These are phyloP conservation scores for Lipomyces yamanashiensis DNA, from an alignment of 805 yeast genomes.

Conservation along the genomic window DNA sequence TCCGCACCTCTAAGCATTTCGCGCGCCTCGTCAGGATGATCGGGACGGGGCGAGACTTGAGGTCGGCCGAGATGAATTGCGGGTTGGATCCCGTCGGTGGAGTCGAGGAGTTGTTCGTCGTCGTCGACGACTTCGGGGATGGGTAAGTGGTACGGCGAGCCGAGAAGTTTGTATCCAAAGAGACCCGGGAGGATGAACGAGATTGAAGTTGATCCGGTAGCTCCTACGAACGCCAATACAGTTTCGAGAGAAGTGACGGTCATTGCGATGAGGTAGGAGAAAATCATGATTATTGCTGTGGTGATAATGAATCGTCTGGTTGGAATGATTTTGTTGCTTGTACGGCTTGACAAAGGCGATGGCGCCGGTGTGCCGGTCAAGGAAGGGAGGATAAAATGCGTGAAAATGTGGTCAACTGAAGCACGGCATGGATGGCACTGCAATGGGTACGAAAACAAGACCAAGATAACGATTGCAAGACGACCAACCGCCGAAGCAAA, in stretches of 20 bases:
- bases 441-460: constrained; percentile 81
- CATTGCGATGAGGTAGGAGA: constrained; percentile 68
- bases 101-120: constrained; percentile 19
- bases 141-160: constrained; percentile 40
- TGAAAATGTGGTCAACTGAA: constrained; percentile 70
- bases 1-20: constrained; percentile 12
- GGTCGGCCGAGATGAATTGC: constrained; percentile 15
- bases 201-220: constrained; percentile 90
- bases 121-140: constrained; percentile 20
- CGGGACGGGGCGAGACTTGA: neutral
- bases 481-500: constrained; percentile 77
- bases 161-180: constrained; percentile 76
- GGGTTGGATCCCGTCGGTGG: constrained; percentile 12
- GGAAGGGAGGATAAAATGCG: constrained; percentile 15
- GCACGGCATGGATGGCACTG: constrained; percentile 91
- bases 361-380: constrained; percentile 10
- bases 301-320: constrained; percentile 46
- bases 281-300: constrained; percentile 53
- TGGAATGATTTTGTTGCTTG: constrained; percentile 23
- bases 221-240: constrained; percentile 85
- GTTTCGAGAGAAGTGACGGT: constrained; percentile 74
- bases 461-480: constrained; percentile 77
- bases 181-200: constrained; percentile 90
- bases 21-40: constrained; percentile 4
- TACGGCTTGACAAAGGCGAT: constrained; percentile 50